phyloP scores from a whole-genome alignment of 306 rosid species.

The Luffa acutangula region DNA sequence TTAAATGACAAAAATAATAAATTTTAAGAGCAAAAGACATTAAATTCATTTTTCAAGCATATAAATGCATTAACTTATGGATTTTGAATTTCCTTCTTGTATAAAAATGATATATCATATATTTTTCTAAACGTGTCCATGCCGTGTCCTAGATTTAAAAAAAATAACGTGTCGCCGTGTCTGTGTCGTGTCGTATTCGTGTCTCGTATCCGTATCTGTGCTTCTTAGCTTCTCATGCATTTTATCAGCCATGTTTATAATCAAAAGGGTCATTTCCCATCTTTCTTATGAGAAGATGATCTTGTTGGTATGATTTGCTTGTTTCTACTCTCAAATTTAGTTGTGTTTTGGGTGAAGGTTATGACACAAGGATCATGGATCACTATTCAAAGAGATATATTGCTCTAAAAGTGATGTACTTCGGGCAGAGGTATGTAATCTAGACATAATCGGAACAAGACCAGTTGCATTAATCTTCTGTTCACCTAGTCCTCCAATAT shows the following conservation, averaged over 20 bases:
- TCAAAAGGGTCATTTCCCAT: not conserved
- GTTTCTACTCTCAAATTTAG: slow-evolving; percentile 3
- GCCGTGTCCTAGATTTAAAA: no score
- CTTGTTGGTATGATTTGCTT: not conserved
- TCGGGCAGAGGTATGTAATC: slow-evolving; percentile 61
- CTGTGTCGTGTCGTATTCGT: no score
- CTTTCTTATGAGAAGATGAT: not conserved
- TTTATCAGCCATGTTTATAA: not conserved
- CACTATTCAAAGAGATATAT: slow-evolving; percentile 62
- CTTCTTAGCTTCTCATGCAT: not conserved
- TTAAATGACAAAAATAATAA: no score
- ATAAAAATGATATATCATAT: no score
- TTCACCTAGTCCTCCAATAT: not conserved
- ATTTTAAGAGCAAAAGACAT: no score
- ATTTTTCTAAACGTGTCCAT: no score
- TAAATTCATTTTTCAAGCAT: no score
- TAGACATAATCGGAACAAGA: slow-evolving; percentile 4
- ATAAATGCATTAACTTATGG: no score
- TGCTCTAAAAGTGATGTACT: slow-evolving; percentile 83
- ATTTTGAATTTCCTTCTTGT: no score
- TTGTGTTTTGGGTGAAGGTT: slow-evolving; percentile 30
- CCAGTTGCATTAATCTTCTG: not conserved
- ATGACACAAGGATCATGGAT: slow-evolving; percentile 26
- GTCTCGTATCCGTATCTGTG: no score
- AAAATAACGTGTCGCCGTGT: no score